Percentiles rank a stretch among this genome's conserved stretches.
Conservation (phyloP, 192 early-diverging fungal species). For the Chytriomyces sp. region DNA sequence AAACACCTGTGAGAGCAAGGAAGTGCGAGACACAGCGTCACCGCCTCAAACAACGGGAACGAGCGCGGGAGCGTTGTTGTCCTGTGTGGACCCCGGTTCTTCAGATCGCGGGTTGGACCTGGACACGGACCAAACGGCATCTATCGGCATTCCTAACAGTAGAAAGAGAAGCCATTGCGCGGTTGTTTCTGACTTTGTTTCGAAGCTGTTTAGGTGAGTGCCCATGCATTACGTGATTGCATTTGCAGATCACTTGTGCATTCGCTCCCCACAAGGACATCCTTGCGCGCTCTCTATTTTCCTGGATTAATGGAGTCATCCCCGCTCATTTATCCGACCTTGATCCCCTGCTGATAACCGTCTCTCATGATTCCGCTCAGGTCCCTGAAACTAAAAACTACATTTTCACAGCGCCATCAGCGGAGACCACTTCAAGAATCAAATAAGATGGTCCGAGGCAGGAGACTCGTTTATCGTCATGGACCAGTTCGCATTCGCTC, state of each 20-base stretch:
- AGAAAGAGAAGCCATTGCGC: background rate
- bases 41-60: too few relatives aligned
- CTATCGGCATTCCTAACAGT: background rate
- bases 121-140: too few relatives aligned
- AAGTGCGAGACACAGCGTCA: too few relatives aligned
- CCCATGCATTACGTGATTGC: background rate
- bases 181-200: background rate
- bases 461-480: conserved; percentile 36
- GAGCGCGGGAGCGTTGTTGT: too few relatives aligned
- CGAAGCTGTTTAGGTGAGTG: conserved; percentile 15
- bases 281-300: background rate
- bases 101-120: too few relatives aligned
- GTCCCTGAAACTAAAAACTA: conserved; percentile 59
- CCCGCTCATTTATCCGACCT: background rate
- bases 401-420: conserved; percentile 67
- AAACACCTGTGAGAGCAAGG: too few relatives aligned
- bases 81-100: too few relatives aligned
- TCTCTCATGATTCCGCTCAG: conserved; percentile 27
- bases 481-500: conserved; percentile 33
- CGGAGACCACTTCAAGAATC: conserved; percentile 56
- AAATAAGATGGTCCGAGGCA: conserved; percentile 38
- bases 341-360: background rate
- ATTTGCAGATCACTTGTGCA: background rate
- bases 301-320: too few relatives aligned
- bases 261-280: background rate